Evolutionary conservation across 129 eudicot species (phyloP).

Genomic region (Tanacetum coccineum): DNA sequence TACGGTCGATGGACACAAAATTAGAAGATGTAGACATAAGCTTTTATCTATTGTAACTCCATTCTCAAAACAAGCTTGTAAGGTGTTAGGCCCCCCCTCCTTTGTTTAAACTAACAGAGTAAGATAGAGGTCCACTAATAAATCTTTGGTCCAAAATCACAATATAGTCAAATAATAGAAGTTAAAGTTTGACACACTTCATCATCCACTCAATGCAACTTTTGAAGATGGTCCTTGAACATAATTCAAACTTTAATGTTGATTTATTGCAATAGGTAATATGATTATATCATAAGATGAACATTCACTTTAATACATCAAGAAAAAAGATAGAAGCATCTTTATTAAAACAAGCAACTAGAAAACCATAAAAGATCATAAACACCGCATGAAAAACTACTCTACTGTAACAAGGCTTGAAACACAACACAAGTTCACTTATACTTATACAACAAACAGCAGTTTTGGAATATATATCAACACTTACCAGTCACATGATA

Average conservation of each 20-base stretch:
- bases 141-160: conserved; percentile 4
- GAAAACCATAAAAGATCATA: neutral
- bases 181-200: conserved; percentile 14
- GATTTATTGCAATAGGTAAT: neutral
- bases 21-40: neutral
- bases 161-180: neutral
- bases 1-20: neutral
- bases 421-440: conserved; percentile 31
- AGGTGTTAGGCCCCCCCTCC: conserved; percentile 15
- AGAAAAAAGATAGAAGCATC: neutral
- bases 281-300: too few species aligned
- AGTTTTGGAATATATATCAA: conserved; percentile 26
- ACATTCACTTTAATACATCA: neutral
- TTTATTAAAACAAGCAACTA: too few species aligned
- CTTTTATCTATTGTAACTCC: neutral
- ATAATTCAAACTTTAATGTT: conserved; percentile 4
- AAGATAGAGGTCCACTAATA: conserved; percentile 2
- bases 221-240: conserved; percentile 18
- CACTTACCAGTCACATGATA: conserved; percentile 77
- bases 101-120: neutral
- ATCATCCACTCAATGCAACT: conserved; percentile 23
- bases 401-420: conserved; percentile 2
- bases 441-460: conserved; percentile 18
- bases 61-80: conserved; percentile 18
- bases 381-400: conserved; percentile 3